Evolutionary conservation across 345 rosid species (phyloP), one percentile per base, ranked within the genome.

Genomic region (Iberis pinnata): DNA sequence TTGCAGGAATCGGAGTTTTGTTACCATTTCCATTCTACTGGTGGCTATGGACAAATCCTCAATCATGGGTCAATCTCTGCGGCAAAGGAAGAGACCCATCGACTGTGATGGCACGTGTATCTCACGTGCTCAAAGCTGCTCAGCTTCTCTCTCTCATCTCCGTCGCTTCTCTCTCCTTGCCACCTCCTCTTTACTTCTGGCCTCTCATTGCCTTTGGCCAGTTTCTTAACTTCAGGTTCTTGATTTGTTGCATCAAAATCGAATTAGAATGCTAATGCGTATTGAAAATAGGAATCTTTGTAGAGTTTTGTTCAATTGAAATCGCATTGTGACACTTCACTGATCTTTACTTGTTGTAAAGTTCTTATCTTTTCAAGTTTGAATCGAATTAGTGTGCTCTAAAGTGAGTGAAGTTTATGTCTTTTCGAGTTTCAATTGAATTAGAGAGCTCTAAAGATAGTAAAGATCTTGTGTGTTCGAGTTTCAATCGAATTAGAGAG

Each of bases 151-250:
- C 90, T 64, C 78, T 89, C 51, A 79, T 61, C 60, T 79, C 87
- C 27, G 94, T 86, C 60, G 79, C 85, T 6, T 61, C 95, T 48
- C 54, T 76, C 58, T 78, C 82, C 0, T 87, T 81, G 95, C 96
- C 95, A 18, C 88, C 98, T 11, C 86, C 88, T 13, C 61, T 87
- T 58, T 82, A 77, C 78, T 87, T 79, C 80, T 87, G 94, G 86
- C 92, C 98, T 13, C 86, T 84, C 59, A 75, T 87, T 45, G 69
- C 62, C 67, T 80, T 82, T 47, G 98, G 95, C 36, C 98, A 87
- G 77, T 84, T 84, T 72, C 96, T 90, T 70, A 90, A 87, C 76
- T 75, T 87, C 84, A 81, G 98, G 96, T 50, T 13, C 37, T 51
- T 9, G 33, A 0, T 15, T 9, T 52, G 37, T 22, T 42, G 27